Base-by-base conservation (phyloP, 768 basidiomycete genomes). In the Panus rudis region DNA sequence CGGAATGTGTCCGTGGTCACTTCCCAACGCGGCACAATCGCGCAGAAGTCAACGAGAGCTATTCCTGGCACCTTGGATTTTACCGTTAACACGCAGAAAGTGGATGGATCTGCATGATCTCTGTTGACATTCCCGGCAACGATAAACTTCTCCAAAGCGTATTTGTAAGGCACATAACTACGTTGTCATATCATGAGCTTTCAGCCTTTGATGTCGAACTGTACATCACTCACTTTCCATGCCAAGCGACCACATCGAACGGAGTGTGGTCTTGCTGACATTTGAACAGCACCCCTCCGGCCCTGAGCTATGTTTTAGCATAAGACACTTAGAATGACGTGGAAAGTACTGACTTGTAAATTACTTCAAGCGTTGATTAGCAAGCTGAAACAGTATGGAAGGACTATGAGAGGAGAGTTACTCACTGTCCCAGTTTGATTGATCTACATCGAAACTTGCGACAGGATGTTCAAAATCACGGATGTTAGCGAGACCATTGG, bases 211-310 rank as follows among this genome's bases (percentile, higher is more conserved):
- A 35, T 14, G 33, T 35, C 16, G 16, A 16, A 17, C n/a, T 35
- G 33, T 8, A 7, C 34, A 8, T 19, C 10, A 59, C 72, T 40
- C 53, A 77, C 75, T 75, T 79, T 60, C 76, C 76, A 37, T 76
- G 72, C 77, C 77, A 79, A 2, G 77, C 78, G 23, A 80, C 78
- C 33, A 80, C 78, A 52, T 81, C 79, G 52, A 80, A 81, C 0
- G 79, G 79, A 2, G 78, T 78, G 55, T 78, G 74, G 38, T 73
- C 67, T 49, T 79, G 76, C 27, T 62, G 56, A 46, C 74, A 76
- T 17, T 60, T 55, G 52, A 73, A 72, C 12, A 76, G 55, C 53
- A 72, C 62, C 12, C 77, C 76, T 42, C 66, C 62, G 21, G 78
- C 64, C 58, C 75, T 78, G 42, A 31, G 20, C 7, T 19, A 12